Conservation (phyloP, 805 yeast species). For the Ogataea neopini region DNA sequence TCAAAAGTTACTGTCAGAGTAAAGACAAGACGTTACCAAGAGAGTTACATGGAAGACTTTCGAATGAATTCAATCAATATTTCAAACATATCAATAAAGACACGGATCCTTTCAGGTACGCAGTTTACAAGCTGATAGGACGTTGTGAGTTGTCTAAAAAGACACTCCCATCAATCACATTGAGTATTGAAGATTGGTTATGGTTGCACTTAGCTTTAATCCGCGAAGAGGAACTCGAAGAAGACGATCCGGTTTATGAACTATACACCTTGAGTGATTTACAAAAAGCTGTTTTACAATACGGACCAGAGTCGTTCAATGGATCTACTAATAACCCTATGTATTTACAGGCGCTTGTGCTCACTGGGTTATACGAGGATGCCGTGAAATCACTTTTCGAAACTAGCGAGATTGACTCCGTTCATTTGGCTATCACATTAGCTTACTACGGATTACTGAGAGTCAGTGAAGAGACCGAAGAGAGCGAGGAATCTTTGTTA, state of each 20-base stretch:
- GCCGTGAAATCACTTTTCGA: constrained; percentile 68
- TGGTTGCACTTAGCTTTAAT: constrained; percentile 88
- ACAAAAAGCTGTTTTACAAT: constrained; percentile 66
- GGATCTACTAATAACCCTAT: constrained; percentile 63
- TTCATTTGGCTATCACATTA: constrained; percentile 83
- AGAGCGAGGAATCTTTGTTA: constrained; percentile 25
- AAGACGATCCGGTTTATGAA: constrained; percentile 55
- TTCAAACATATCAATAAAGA: constrained; percentile 62
- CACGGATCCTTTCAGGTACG: constrained; percentile 87
- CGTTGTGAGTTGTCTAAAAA: constrained; percentile 75
- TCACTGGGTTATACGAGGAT: constrained; percentile 78
- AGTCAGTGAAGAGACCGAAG: constrained; percentile 30
- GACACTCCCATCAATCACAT: constrained; percentile 63
- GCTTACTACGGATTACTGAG: constrained; percentile 70
- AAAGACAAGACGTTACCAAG: constrained; percentile 56
- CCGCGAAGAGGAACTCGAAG: constrained; percentile 49
- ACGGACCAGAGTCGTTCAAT: constrained; percentile 74
- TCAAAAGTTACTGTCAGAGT: constrained; percentile 66
- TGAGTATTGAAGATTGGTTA: constrained; percentile 92
- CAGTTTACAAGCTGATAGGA: constrained; percentile 90
- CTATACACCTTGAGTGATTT: constrained; percentile 72
- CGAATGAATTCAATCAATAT: constrained; percentile 80
- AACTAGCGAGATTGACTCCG: constrained; percentile 78
- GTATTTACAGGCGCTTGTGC: constrained; percentile 70
- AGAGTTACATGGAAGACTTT: constrained; percentile 67